Base-by-base conservation (phyloP, 1,139 yeast genomes). In the Taiozyma sp. region DNA sequence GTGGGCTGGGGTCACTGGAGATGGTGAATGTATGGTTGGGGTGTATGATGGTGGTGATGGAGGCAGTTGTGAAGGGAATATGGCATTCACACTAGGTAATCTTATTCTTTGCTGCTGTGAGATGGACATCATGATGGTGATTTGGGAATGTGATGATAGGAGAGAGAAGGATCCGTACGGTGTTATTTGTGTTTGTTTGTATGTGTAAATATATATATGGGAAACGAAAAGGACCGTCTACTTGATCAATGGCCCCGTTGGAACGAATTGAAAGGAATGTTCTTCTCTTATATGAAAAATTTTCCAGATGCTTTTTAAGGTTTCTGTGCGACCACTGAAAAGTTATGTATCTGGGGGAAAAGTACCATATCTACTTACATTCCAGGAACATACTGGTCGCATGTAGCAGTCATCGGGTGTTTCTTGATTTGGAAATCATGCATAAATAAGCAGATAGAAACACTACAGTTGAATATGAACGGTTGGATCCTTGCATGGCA, bases 21-120 rank as follows among this genome's bases (percentile, higher is more conserved):
- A 41, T 22, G 46, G 38, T 24, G 42, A 32, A 39, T 44, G 28
- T 22, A 30, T 36, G 28, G 44, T 38, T 19, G 24, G 13, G 9
- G 12, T 16, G 23, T 38, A 22, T 4, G 23, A 12, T 19, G 41
- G 41, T 7, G 23, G 46, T 22, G 46, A 30, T 22, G 22, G 27
- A 9, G 43, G 54, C 16, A 8, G 46, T 4, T 32, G 29, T 41
- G 44, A 23, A 19, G 54, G 55, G 34, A 55, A 52, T 14, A 56
- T 53, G 27, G 53, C 59, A 27, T 51, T 49, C 32, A 56, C 54
- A 46, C 57, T 48, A 30, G 59, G 59, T 12, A 56, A 48, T 46
- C 54, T 53, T n/a, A 55, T 49, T 44, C 54, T 50, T 19, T 48
- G 51, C 23, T 23, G 29, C 24, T 40, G 43, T 13, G 23, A 38